Conservation (phyloP, 129 eudicot species). For the Helianthus tuberosus region DNA sequence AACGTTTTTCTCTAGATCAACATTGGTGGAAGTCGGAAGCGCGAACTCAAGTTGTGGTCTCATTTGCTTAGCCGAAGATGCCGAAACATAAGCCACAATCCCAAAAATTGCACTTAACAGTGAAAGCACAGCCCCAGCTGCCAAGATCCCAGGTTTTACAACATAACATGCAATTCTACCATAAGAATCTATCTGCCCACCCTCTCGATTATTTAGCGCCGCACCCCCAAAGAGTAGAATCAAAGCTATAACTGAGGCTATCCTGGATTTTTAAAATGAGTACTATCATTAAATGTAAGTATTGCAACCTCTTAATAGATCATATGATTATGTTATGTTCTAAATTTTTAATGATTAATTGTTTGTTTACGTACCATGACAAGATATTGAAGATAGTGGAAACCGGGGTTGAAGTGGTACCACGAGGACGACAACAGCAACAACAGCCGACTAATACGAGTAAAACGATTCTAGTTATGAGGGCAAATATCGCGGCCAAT, state of each 20-base stretch:
- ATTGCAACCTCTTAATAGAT: too few species aligned
- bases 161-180: conserved; percentile 5
- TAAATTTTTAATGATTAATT: not conserved
- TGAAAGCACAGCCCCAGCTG: conserved; percentile 21
- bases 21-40: not conserved
- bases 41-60: not conserved
- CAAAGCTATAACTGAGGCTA: conserved; percentile 9
- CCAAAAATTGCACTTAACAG: conserved; percentile 27
- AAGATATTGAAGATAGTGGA: not conserved
- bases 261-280: not conserved
- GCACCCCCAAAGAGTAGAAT: conserved; percentile 23
- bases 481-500: not conserved
- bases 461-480: conserved; percentile 4
- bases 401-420: not conserved
- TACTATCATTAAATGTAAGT: not conserved
- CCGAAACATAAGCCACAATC: conserved; percentile 11
- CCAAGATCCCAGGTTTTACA: conserved; percentile 26
- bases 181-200: not conserved
- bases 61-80: conserved; percentile 15
- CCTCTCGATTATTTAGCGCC: not conserved
- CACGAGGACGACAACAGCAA: conserved; percentile 14
- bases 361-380: conserved; percentile 21
- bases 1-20: conserved; percentile 3
- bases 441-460: conserved; percentile 16
- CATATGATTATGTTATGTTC: too few species aligned